Evolutionary conservation across 192 early-diverging fungal genomes (phyloP).

Genomic region (Rhizophlyctis rosea): DNA sequence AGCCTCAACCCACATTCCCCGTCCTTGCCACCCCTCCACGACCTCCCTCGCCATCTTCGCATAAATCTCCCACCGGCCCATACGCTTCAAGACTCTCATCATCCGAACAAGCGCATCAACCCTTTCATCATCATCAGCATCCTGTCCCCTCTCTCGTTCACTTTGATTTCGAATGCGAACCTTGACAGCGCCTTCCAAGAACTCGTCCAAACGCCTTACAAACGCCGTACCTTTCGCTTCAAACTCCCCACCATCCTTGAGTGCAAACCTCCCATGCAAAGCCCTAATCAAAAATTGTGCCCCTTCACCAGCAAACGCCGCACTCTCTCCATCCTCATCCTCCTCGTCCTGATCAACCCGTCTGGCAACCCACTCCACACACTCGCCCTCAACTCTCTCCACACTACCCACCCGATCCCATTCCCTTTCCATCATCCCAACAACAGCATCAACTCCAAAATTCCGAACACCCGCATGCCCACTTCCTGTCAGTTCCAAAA

Average conservation of each 20-base stretch:
- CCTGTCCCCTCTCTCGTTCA: too few relatives aligned
- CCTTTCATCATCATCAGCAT: conserved; percentile 64
- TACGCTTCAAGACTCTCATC: conserved; percentile 60
- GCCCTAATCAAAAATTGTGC: conserved; percentile 31
- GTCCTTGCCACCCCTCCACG: conserved; percentile 51
- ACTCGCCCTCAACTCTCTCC: conserved; percentile 40
- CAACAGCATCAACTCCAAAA: conserved; percentile 43
- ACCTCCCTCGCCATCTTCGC: conserved; percentile 67
- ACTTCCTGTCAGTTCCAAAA: conserved; percentile 48
- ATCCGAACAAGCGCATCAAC: conserved; percentile 59
- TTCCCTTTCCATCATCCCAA: conserved; percentile 38
- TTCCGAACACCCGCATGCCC: conserved; percentile 37
- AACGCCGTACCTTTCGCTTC: conserved; percentile 31
- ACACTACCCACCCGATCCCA: conserved; percentile 34
- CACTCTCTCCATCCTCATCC: conserved; percentile 40
- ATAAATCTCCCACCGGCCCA: conserved; percentile 57
- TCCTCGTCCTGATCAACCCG: conserved; percentile 32
- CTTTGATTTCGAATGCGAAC: too few relatives aligned
- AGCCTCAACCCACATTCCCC: conserved; percentile 61
- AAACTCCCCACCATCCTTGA: conserved; percentile 15
- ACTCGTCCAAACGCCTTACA: conserved; percentile 45
- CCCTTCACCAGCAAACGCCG: conserved; percentile 45
- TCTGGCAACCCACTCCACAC: conserved; percentile 43
- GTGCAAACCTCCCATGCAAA: conserved; percentile 11
- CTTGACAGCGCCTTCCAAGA: conserved; percentile 47